Evolutionary conservation across 2,329 filamentous ascomycete genomes (phyloP), one percentile per base, ranked within the genome.

Genomic region (Xylariomycetidae sp.): DNA sequence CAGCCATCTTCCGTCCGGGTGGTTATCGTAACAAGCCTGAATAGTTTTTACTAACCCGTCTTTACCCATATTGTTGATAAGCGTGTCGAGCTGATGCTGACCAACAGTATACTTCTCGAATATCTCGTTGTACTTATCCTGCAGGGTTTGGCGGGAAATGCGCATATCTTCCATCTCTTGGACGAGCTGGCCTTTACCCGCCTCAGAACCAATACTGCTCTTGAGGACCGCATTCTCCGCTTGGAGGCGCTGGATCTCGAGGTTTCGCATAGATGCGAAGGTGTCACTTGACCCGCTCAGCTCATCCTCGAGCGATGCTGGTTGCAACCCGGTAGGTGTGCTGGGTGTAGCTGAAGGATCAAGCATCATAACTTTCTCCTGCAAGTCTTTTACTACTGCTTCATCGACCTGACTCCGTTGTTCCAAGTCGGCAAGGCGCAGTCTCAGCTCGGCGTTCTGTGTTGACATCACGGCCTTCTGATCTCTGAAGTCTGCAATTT

Each of bases 181-280:
- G 18, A 74, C 67, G 28, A 82, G 59, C 27, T 67, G 60, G 27
- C 70, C 68, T 36, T 69, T 72, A 44, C 78, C 74, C 2, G 72
- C 70, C 6, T 68, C 67, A 6, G 69, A 70, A 8, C 67, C 68
- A 32, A 75, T 62, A 31, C 67, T 75, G 40, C 66, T 72, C 38
- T 71, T 70, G 10, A 82, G 59, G 6, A 81, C 54, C 22, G 71
- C 67, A 45, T 79, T 80, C 54, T 82, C 79, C 5, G 77, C 72
- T 50, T 73, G 76, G 30, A 82, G 60, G 20, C 77, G 69, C 18
- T 74, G 74, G 15, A 78, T 52, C 49, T 78, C 72, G 13, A 77
- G 55, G 19, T 51, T 55, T 9, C 66, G 63, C 30, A 73, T 57
- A 12, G 63, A 63, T 3, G 58, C 46, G 10, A 59, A 57, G 5